Conservation (phyloP, 805 yeast genomes). For the Limtongia smithiae region DNA sequence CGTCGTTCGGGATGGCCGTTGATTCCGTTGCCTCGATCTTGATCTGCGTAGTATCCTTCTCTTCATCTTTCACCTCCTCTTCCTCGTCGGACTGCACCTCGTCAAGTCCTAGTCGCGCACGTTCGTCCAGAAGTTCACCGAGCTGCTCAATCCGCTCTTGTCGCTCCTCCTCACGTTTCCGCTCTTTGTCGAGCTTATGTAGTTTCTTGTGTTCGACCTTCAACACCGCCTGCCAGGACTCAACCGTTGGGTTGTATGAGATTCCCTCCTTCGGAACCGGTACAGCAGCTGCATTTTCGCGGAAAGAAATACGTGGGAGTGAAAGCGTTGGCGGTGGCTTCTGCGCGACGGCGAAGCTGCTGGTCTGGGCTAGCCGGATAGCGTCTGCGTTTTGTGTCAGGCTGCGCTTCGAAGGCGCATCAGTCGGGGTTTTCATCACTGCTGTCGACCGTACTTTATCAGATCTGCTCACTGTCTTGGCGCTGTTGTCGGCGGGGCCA, state of each 20-base stretch:
- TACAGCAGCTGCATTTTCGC: constrained; percentile 44
- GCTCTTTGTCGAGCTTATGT: constrained; percentile 54
- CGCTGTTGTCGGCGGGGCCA: constrained; percentile 41
- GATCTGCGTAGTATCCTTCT: constrained; percentile 55
- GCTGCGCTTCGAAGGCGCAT: constrained; percentile 20
- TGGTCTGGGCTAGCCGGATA: constrained; percentile 9
- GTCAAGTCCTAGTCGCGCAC: constrained; percentile 44
- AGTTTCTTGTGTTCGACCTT: constrained; percentile 63
- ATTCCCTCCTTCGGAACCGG: constrained; percentile 75
- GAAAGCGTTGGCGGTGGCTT: constrained; percentile 48
- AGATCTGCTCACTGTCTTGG: constrained; percentile 14
- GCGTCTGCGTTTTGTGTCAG: constrained; percentile 4
- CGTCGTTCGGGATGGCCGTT: constrained; percentile 34
- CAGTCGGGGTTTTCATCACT: constrained; percentile 8
- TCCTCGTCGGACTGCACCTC: constrained; percentile 39
- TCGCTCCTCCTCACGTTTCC: constrained; percentile 59
- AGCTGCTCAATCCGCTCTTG: constrained; percentile 60
- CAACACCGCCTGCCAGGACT: constrained; percentile 75
- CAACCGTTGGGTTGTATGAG: constrained; percentile 86
- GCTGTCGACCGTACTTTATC: neutral
- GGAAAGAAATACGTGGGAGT: constrained; percentile 55
- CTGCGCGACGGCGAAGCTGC: constrained; percentile 18
- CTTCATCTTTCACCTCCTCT: constrained; percentile 47
- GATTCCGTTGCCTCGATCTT: constrained; percentile 55
- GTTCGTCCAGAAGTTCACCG: constrained; percentile 59